A percentile compares a stretch with the other conserved stretches of the same genome.
These are phyloP conservation scores for Psilocybe azurescens DNA, from an alignment of 768 basidiomycete species.

Conservation along the genomic window DNA sequence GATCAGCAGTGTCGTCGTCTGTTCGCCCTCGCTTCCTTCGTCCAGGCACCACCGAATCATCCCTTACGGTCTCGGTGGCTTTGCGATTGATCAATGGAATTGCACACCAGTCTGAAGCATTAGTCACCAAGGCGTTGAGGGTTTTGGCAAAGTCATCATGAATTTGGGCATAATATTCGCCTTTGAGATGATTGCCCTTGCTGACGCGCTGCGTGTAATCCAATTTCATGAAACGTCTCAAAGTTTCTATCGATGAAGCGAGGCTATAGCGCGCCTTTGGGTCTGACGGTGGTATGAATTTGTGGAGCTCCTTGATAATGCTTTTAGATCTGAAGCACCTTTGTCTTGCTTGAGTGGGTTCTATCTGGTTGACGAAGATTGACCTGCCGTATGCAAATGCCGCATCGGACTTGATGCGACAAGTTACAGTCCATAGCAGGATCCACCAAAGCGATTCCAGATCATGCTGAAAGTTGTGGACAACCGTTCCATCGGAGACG, in stretches of 20 bases:
- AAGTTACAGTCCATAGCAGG: conserved; percentile 1
- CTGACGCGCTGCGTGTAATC: neutral
- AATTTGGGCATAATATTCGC: neutral
- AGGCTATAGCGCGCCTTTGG: neutral
- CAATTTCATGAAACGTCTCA: neutral
- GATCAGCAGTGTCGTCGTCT: neutral
- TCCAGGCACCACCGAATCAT: neutral
- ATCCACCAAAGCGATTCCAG: conserved; percentile 21
- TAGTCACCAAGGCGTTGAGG: neutral
- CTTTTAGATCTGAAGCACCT: neutral
- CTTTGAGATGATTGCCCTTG: neutral
- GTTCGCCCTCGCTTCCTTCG: neutral
- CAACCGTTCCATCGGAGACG: neutral
- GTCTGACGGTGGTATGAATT: neutral
- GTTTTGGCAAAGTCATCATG: neutral
- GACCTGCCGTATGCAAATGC: neutral
- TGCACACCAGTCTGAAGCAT: neutral
- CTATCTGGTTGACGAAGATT: neutral
- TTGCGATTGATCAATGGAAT: neutral
- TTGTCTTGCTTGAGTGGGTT: neutral
- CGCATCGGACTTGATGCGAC: no score
- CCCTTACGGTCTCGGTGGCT: neutral
- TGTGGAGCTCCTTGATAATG: neutral
- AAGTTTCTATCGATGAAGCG: neutral
- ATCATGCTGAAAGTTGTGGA: conserved; percentile 18